Percentiles rank a stretch among this genome's conserved stretches.
phyloP scores from a whole-genome alignment of 2,329 filamentous ascomycete species.

The Colletotrichum sp. region DNA sequence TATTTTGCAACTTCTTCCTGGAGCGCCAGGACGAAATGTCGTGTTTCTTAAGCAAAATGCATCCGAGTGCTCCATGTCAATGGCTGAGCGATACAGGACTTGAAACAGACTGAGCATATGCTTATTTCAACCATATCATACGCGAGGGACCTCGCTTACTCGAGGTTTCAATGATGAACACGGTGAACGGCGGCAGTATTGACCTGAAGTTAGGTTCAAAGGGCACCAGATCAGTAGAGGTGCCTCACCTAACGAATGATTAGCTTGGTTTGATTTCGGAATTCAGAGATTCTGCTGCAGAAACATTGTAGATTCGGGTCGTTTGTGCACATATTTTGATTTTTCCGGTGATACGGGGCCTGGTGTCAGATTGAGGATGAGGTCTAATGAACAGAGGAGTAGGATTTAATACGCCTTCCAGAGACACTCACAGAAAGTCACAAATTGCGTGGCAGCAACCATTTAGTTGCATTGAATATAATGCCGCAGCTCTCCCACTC shows the following conservation, averaged over 20 bases:
- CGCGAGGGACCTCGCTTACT: neutral
- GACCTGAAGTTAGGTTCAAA: neutral
- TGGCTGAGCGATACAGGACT: neutral
- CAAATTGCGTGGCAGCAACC: neutral
- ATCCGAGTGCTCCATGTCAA: neutral
- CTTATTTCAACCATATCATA: neutral
- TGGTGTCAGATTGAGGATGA: too few relatives aligned
- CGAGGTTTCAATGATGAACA: neutral
- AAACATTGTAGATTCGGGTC: neutral
- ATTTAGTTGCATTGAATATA: neutral
- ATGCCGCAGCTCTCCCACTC: neutral
- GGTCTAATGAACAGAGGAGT: neutral
- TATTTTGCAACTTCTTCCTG: neutral
- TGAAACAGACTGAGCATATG: neutral
- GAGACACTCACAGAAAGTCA: neutral
- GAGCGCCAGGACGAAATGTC: neutral
- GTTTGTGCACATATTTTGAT: neutral
- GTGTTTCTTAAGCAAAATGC: neutral
- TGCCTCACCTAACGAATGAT: neutral
- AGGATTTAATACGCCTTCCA: neutral
- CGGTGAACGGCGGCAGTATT: neutral
- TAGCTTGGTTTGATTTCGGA: neutral
- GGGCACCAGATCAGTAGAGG: neutral
- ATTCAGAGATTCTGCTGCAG: neutral
- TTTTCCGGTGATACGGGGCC: too few relatives aligned